A percentile compares a stretch with the other conserved stretches of the same genome.
These are phyloP conservation scores for Microdochium nivale DNA, from an alignment of 2,329 filamentous ascomycete species.

Conservation along the genomic window DNA sequence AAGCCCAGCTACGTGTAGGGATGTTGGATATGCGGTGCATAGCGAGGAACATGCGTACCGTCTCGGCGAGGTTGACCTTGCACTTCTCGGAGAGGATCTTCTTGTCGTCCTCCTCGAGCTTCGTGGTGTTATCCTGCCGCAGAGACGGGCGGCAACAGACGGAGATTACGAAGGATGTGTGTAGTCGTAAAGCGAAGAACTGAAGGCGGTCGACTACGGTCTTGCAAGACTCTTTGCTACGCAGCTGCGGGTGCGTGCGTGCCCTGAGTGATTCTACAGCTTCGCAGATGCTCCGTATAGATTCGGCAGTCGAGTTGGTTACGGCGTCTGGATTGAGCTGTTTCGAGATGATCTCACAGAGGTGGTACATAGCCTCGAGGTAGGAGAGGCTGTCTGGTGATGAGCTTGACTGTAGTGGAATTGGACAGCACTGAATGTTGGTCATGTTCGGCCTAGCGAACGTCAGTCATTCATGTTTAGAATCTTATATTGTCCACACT, in stretches of 20 bases:
- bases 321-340: slow-evolving; percentile 46
- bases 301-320: slow-evolving; percentile 37
- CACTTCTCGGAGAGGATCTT: slow-evolving; percentile 47
- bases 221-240: slow-evolving; percentile 54
- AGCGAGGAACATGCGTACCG: slow-evolving; percentile 59
- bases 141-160: slow-evolving; percentile 57
- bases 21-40: slow-evolving; percentile 62
- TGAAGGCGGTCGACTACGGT: slow-evolving; percentile 55
- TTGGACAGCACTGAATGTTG: slow-evolving; percentile 45
- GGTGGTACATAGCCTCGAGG: slow-evolving; percentile 56
- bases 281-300: slow-evolving; percentile 50
- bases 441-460: slow-evolving; percentile 50
- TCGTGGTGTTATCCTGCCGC: slow-evolving; percentile 37
- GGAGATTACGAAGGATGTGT: slow-evolving; percentile 57
- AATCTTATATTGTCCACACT: slow-evolving; percentile 3
- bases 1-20: slow-evolving; percentile 59
- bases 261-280: slow-evolving; percentile 42
- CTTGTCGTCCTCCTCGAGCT: slow-evolving; percentile 44
- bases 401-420: slow-evolving; percentile 35
- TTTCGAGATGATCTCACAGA: slow-evolving; percentile 52
- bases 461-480: slow-evolving; percentile 3
- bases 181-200: slow-evolving; percentile 55
- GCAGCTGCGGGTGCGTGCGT: slow-evolving; percentile 41
- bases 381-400: slow-evolving; percentile 44
- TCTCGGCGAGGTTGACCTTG: slow-evolving; percentile 54